Conservation (phyloP, 345 rosid genomes). For the Sonneratia alba region DNA sequence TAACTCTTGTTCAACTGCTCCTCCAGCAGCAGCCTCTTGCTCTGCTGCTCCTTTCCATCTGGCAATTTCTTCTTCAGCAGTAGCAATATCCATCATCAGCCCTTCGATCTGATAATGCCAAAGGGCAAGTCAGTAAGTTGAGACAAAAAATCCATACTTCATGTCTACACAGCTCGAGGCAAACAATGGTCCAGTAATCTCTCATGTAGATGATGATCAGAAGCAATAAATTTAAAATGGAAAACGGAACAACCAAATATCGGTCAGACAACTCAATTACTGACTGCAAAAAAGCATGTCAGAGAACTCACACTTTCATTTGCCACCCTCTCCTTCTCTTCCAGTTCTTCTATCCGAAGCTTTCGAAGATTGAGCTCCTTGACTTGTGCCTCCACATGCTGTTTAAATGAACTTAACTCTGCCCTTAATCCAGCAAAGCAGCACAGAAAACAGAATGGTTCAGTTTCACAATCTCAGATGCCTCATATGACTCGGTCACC, state of each 20-base stretch:
- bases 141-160: background rate
- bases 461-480: background rate
- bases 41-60: slow-evolving; percentile 99
- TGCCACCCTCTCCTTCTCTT: slow-evolving; percentile 83
- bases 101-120: slow-evolving; percentile 68
- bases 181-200: background rate
- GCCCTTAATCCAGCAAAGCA: slow-evolving; percentile 56
- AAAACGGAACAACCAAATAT: background rate
- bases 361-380: slow-evolving; percentile 67
- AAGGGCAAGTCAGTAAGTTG: background rate
- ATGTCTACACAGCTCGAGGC: background rate
- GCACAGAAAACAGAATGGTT: slow-evolving; percentile 8
- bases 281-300: no score
- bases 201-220: background rate
- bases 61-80: slow-evolving; percentile 95
- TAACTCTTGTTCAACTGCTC: slow-evolving; percentile 83
- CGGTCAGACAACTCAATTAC: slow-evolving; percentile 22
- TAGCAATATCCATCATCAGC: slow-evolving; percentile 91
- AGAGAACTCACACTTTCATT: slow-evolving; percentile 74
- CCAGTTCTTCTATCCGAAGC: slow-evolving; percentile 70
- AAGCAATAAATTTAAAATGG: background rate
- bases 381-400: slow-evolving; percentile 59
- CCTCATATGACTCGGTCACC: background rate
- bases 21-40: slow-evolving; percentile 97
- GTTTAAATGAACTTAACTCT: slow-evolving; percentile 56